A percentile compares a stretch with the other conserved stretches of the same genome.
phyloP scores from a whole-genome alignment of 1,284 basidiomycete genomes.

The Moniliophthora roreri region DNA sequence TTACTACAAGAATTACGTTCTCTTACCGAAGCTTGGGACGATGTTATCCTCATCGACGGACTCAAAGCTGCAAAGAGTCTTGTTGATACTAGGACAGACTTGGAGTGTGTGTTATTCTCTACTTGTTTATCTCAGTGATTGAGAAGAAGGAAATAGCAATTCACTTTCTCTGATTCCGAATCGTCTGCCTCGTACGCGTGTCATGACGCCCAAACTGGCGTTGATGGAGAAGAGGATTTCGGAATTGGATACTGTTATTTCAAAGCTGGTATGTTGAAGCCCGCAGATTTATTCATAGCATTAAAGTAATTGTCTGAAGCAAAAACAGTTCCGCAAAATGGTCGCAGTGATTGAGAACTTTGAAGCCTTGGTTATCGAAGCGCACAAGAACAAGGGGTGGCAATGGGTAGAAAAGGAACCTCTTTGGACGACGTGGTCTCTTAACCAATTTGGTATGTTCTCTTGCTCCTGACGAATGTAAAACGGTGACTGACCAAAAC shows the following conservation, averaged over 20 bases:
- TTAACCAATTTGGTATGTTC: conserved; percentile 69
- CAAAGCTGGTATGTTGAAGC: conserved; percentile 57
- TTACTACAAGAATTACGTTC: conserved; percentile 62
- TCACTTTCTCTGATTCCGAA: conserved; percentile 54
- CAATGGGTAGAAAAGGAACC: conserved; percentile 66
- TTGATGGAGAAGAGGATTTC: conserved; percentile 65
- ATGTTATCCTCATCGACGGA: conserved; percentile 73
- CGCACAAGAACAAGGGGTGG: conserved; percentile 67
- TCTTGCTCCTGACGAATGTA: neutral
- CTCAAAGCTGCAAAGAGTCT: conserved; percentile 62
- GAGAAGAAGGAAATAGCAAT: conserved; percentile 67
- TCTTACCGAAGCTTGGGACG: conserved; percentile 70
- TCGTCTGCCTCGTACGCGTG: conserved; percentile 50
- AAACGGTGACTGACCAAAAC: neutral
- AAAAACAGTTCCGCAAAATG: conserved; percentile 69
- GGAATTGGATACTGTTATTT: conserved; percentile 57
- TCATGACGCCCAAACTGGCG: conserved; percentile 62
- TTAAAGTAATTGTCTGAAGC: conserved; percentile 31
- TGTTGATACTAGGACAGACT: conserved; percentile 72
- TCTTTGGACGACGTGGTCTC: conserved; percentile 77
- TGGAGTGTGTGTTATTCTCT: conserved; percentile 54
- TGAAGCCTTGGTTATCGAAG: conserved; percentile 64
- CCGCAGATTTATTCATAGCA: too few relatives aligned
- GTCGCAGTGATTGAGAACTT: conserved; percentile 57
- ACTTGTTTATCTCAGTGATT: conserved; percentile 6